These are phyloP conservation scores for Euryodendron excelsum DNA, from an alignment of 148 eudicot genomes.

Conservation along the genomic window DNA sequence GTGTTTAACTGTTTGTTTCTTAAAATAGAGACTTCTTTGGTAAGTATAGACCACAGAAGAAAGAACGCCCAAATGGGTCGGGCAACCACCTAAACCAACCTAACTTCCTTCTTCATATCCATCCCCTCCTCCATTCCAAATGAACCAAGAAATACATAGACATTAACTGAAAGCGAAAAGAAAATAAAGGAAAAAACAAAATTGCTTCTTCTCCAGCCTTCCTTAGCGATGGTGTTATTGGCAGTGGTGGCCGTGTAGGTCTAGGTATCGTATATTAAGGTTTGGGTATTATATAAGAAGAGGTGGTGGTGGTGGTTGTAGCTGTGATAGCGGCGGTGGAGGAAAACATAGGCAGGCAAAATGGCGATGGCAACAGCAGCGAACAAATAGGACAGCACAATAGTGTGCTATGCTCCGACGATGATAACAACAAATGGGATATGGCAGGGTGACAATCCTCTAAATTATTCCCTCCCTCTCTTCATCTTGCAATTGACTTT, in stretches of 20 bases:
- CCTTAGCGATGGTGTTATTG: background rate
- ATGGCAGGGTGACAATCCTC: slow-evolving; percentile 78
- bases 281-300: background rate
- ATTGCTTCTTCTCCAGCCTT: background rate
- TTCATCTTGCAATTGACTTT: slow-evolving; percentile 63
- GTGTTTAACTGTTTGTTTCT: background rate
- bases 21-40: slow-evolving; percentile 13
- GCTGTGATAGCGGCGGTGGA: background rate
- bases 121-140: background rate
- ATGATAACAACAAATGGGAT: slow-evolving; percentile 79
- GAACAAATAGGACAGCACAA: slow-evolving; percentile 16
- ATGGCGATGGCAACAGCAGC: slow-evolving; percentile 11
- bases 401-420: slow-evolving; percentile 61
- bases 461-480: slow-evolving; percentile 66
- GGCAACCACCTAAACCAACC: slow-evolving; percentile 21
- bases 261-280: background rate
- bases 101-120: slow-evolving; percentile 14
- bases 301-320: background rate
- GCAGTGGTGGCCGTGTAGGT: background rate
- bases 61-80: slow-evolving; percentile 13
- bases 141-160: background rate
- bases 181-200: background rate
- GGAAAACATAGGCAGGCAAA: background rate
- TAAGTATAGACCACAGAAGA: slow-evolving; percentile 15
- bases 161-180: background rate